phyloP scores from a whole-genome alignment of 2,329 filamentous ascomycete genomes.

The Tolypocladium sp. region DNA sequence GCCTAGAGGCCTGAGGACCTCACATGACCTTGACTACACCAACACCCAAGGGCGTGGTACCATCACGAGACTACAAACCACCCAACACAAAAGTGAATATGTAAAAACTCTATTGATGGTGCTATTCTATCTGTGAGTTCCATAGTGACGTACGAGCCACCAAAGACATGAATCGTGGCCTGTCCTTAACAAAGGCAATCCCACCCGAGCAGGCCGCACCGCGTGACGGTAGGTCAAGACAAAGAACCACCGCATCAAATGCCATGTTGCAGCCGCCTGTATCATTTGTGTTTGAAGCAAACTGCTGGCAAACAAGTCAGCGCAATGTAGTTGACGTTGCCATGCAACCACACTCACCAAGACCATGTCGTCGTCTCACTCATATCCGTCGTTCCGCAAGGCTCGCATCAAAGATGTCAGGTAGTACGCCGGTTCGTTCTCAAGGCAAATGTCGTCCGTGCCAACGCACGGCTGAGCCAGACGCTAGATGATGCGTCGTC shows the following conservation, averaged over 20 bases:
- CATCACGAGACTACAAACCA: not conserved
- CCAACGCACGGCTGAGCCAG: not conserved
- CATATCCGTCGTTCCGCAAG: not conserved
- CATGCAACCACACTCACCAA: not conserved
- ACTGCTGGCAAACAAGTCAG: not conserved
- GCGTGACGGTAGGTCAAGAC: not conserved
- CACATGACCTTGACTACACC: not conserved
- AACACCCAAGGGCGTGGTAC: not conserved
- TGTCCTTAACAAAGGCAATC: not conserved
- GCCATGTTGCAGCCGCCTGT: not conserved
- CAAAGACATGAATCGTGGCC: not conserved
- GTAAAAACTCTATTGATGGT: not conserved
- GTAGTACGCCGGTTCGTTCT: not conserved
- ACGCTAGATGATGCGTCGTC: conserved; percentile 17
- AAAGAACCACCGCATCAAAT: not conserved
- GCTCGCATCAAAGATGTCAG: not conserved
- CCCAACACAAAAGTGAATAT: not conserved
- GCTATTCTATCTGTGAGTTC: not conserved
- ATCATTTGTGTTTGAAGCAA: not conserved
- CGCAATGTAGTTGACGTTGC: not conserved
- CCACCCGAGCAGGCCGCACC: not conserved
- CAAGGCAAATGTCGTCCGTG: not conserved
- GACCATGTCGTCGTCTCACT: not conserved
- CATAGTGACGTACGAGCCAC: not conserved
- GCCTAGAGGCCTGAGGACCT: not conserved